These are phyloP conservation scores for Clarkia xantiana DNA, from an alignment of 345 rosid species.

Conservation along the genomic window DNA sequence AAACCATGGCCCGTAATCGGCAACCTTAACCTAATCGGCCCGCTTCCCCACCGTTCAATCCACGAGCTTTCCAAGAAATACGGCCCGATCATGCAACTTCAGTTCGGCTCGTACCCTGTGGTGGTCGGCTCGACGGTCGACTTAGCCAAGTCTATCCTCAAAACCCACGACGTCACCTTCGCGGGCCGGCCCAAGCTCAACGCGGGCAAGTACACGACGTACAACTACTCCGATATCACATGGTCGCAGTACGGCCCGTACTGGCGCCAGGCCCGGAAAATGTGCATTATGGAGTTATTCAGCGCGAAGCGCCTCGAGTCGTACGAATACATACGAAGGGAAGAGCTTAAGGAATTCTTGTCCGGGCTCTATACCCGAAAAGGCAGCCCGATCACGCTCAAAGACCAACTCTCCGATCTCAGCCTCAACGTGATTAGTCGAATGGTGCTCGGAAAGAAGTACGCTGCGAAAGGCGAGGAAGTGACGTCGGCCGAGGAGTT, in stretches of 20 bases:
- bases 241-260: conserved; percentile 60
- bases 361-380: conserved; percentile 9
- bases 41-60: conserved; percentile 53
- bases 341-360: conserved; percentile 27
- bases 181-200: conserved; percentile 32
- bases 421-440: conserved; percentile 48
- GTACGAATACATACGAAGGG: conserved; percentile 36
- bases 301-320: conserved; percentile 48
- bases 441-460: conserved; percentile 54
- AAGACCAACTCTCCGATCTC: conserved; percentile 27
- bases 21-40: conserved; percentile 47
- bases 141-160: conserved; percentile 37
- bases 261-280: conserved; percentile 53
- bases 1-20: conserved; percentile 59
- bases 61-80: conserved; percentile 39
- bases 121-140: conserved; percentile 42
- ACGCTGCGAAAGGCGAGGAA: conserved; percentile 17
- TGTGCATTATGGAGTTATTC: conserved; percentile 48
- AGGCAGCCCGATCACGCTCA: conserved; percentile 16
- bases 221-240: conserved; percentile 42
- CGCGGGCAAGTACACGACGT: conserved; percentile 57
- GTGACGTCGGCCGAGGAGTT: conserved; percentile 43
- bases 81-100: conserved; percentile 45
- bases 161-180: conserved; percentile 36
- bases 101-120: conserved; percentile 39